Percentiles rank a stretch among this genome's conserved stretches.
phyloP scores from a whole-genome alignment of 169 alveolate species.

The Theileria orientalis region DNA sequence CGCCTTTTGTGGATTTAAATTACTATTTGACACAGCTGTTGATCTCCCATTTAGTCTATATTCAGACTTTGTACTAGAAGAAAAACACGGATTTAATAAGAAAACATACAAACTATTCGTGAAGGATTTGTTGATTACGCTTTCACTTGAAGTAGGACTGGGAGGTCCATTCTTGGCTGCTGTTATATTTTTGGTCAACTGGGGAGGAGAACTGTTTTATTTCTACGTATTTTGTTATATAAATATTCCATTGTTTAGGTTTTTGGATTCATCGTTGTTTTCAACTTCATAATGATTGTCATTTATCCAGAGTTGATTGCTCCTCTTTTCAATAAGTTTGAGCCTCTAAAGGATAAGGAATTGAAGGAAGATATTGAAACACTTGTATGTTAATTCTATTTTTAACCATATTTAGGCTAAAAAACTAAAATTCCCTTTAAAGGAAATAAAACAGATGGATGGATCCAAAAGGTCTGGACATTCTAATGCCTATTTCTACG shows the following conservation, averaged over 20 bases:
- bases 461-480: conserved; percentile 89
- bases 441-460: conserved; percentile 89
- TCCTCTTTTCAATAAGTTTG: conserved; percentile 91
- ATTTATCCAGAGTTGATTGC: conserved; percentile 87
- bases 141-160: conserved; percentile 64
- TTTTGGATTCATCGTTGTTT: conserved; percentile 74
- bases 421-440: conserved; percentile 84
- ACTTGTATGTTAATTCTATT: conserved; percentile 67
- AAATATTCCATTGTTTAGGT: conserved; percentile 82
- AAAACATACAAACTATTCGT: conserved; percentile 76
- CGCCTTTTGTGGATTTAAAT: conserved; percentile 39
- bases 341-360: conserved; percentile 85
- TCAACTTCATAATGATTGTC: conserved; percentile 78
- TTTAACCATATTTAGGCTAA: conserved; percentile 34
- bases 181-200: conserved; percentile 80
- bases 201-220: conserved; percentile 90
- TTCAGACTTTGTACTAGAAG: conserved; percentile 85
- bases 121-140: conserved; percentile 77
- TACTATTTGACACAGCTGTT: conserved; percentile 51
- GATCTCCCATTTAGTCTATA: conserved; percentile 78
- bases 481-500: conserved; percentile 94
- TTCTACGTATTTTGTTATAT: conserved; percentile 70
- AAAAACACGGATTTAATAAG: conserved; percentile 87
- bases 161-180: conserved; percentile 75
- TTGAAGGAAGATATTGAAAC: conserved; percentile 80